Evolutionary conservation across 306 rosid genomes (phyloP), one percentile per base, ranked within the genome.

Genomic region (Fragaria nilgerrensis): DNA sequence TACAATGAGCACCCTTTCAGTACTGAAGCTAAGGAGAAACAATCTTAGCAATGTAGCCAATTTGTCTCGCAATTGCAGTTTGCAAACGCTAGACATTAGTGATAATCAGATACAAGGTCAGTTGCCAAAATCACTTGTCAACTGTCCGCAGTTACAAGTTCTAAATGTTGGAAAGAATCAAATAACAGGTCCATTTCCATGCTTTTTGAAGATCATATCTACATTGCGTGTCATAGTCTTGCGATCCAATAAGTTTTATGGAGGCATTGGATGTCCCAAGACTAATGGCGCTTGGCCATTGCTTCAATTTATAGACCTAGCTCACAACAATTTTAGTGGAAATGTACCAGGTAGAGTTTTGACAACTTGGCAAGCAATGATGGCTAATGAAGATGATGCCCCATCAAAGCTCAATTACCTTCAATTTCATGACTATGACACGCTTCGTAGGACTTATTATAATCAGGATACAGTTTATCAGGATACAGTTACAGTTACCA

Each of bases 111-210:
- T 84, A 9, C 2, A 17, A 14, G 89, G 89, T 9, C 14, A 20
- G 15, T 22, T 89, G 23, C 90, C 87, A 3, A 56, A n/a, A 29
- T 80, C 88, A 6, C 65, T 88, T 0, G 19, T 20, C 5, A 70
- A 70, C 0, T 88, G 88, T 77, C 0, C n/a, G 27, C 0, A 2
- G 5, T 47, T 86, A 25, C 80, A 88, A 23, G 81, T 85, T 44
- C 4, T 88, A 0, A 66, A 86, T 70, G 70, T 88, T 44, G 90
- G 87, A 13, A 74, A 84, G 43, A 89, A 86, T n/a, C n/a, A 73
- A 1, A 2, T 89, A 0, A 2, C 2, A 9, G 87, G 39, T 13
- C 9, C 1, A 0, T 86, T 82, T 59, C 92, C 93, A 0, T 68
- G 68, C 64, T 59, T 55, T 16, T 69, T 86, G 62, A 72, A 77